Evolutionary conservation across 2,329 filamentous ascomycete species (phyloP), one percentile per base, ranked within the genome.

Genomic region (Epichloe aotearoae): DNA sequence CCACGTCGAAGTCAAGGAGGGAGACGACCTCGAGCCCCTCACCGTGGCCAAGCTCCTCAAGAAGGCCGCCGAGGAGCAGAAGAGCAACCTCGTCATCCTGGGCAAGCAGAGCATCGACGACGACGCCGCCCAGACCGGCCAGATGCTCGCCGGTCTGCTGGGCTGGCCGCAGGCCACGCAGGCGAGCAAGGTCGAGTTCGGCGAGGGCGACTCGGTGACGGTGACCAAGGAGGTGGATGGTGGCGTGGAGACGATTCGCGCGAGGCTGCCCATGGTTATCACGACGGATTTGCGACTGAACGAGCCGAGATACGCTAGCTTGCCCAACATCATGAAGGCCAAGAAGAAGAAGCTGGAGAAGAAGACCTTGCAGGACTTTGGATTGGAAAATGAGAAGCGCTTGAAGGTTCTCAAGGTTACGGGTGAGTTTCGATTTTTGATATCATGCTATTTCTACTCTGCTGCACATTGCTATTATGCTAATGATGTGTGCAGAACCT

Each of bases 321-420:
- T 98, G 79, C 91, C 90, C 47, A 97, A 97, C 66, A 97, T 98
- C 58, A 98, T 98, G 93, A 98, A 97, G 84, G 93, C 93, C 49
- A 98, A 98, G 86, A 98, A 97, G 86, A 98, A 98, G 85, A 87
- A 87, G 64, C 64, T 98, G 60, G 88, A 93, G 62, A 97, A 96
- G 84, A 85, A 88, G 77, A 88, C 79, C 57, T 67, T 96, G 66
- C 77, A 74, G 52, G 93, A 98, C 64, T 86, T 86, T 67, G 88
- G 86, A 2, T 70, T 95, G 42, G 83, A 89, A 60, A 79, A 79
- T 49, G 76, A 78, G 66, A 82, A 77, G 69, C 77, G 90, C 61
- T 70, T 98, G 66, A 95, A 93, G 81, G 86, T 88, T 50, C 63
- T 97, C 60, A 93, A 93, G 78, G 90, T 98, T 57, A 81, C 79